phyloP scores from a whole-genome alignment of 306 rosid genomes.

The Pyrus pyrifolia region DNA sequence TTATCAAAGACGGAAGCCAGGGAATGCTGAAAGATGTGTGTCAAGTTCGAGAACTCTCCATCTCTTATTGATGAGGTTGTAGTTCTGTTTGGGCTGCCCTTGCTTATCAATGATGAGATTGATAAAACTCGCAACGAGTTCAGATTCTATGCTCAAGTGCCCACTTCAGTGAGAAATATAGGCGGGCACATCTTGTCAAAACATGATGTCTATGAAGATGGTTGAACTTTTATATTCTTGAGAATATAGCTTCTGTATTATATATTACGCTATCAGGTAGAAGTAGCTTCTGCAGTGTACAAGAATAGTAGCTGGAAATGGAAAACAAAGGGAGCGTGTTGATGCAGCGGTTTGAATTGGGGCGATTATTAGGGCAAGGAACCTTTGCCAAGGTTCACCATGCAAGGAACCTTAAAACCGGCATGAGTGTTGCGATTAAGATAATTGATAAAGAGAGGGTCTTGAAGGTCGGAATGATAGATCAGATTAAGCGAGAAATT shows the following conservation, averaged over 20 bases:
- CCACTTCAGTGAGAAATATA: slow-evolving; percentile 24
- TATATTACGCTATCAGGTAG: slow-evolving; percentile 15
- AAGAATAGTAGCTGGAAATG: slow-evolving; percentile 36
- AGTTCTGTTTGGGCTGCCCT: slow-evolving; percentile 40
- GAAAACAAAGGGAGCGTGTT: slow-evolving; percentile 62
- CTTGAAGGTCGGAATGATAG: slow-evolving; percentile 82
- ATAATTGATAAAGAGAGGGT: slow-evolving; percentile 71
- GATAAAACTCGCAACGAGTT: slow-evolving; percentile 28
- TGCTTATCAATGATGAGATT: slow-evolving; percentile 34
- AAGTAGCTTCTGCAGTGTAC: slow-evolving; percentile 18
- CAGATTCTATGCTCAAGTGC: slow-evolving; percentile 27
- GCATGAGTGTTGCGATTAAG: slow-evolving; percentile 78
- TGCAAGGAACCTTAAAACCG: slow-evolving; percentile 67
- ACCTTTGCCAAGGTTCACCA: slow-evolving; percentile 94
- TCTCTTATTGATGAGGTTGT: slow-evolving; percentile 30
- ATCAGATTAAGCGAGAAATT: slow-evolving; percentile 89
- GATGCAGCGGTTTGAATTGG: slow-evolving; percentile 78
- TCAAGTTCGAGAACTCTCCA: slow-evolving; percentile 41
- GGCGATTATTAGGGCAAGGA: slow-evolving; percentile 89
- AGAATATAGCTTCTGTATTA: slow-evolving; percentile 12
- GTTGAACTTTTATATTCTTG: slow-evolving; percentile 41
- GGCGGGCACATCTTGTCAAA: slow-evolving; percentile 29
- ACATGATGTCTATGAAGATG: slow-evolving; percentile 58
- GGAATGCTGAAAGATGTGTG: slow-evolving; percentile 99
- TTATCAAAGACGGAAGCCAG: slow-evolving; percentile 35